A percentile compares a stretch with the other conserved stretches of the same genome.
Conservation (phyloP, 176 grass and related monocot genomes). For the Oryza meyeriana region DNA sequence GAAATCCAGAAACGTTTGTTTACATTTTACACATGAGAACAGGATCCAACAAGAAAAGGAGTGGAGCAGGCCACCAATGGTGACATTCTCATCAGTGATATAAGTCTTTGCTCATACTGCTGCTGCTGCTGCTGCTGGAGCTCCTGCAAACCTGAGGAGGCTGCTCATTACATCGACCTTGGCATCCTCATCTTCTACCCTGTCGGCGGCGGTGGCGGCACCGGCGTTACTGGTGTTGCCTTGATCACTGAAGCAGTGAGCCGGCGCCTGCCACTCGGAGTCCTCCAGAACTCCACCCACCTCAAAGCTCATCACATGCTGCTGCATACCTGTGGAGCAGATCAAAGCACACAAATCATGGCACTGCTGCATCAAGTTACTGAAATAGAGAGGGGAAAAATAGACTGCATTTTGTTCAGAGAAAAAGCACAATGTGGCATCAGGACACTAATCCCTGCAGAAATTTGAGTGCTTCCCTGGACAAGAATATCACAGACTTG, state of each 20-base stretch:
- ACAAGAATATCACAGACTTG: neutral
- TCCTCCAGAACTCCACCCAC: slow-evolving; percentile 53
- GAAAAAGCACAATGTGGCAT: neutral
- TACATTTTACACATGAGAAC: neutral
- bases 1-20: neutral
- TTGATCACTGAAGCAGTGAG: slow-evolving; percentile 33
- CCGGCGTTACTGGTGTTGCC: neutral
- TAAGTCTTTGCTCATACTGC: neutral
- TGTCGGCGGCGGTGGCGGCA: neutral
- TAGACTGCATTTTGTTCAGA: neutral
- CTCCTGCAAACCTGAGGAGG: slow-evolving; percentile 19
- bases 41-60: neutral
- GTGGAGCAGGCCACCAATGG: neutral
- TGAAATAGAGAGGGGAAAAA: neutral
- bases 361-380: neutral
- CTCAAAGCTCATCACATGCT: slow-evolving; percentile 63
- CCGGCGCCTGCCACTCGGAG: slow-evolving; percentile 53
- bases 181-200: neutral
- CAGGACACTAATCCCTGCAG: neutral
- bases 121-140: neutral
- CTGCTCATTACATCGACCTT: neutral
- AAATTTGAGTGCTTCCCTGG: neutral
- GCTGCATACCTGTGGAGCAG: slow-evolving; percentile 33
- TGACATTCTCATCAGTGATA: neutral
- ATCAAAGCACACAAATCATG: neutral